Conservation (phyloP, 139 green algal species). For the Coelastrella sp. region DNA sequence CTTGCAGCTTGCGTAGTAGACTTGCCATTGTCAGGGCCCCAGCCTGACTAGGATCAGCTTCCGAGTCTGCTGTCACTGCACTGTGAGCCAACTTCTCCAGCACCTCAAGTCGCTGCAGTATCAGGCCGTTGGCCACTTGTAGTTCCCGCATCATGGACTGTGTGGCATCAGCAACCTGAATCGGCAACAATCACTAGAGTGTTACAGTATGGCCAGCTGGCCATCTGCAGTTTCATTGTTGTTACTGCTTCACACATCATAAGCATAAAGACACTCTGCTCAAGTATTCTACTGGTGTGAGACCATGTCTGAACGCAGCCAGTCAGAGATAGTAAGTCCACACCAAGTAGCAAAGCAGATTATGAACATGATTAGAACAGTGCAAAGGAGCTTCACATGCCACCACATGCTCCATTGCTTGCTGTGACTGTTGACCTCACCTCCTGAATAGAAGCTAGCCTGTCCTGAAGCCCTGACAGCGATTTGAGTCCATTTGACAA, state of each 20-base stretch:
- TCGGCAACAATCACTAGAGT: not conserved
- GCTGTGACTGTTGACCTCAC: not conserved
- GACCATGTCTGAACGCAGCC: no score
- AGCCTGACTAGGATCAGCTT: not conserved
- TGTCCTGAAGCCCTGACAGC: conserved; percentile 18
- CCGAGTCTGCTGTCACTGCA: not conserved
- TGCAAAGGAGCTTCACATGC: not conserved
- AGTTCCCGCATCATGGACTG: conserved; percentile 28
- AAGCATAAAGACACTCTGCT: no score
- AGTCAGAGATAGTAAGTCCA: no score
- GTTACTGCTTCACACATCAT: no score
- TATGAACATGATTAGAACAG: not conserved
- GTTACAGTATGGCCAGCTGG: not conserved
- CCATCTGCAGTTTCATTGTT: not conserved
- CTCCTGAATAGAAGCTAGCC: conserved; percentile 27
- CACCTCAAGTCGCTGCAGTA: conserved; percentile 31
- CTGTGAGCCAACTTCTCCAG: conserved; percentile 22
- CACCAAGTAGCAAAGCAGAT: not conserved
- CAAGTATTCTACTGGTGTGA: no score
- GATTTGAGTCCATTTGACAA: conserved; percentile 3
- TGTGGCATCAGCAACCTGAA: conserved; percentile 15
- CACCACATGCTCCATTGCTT: not conserved
- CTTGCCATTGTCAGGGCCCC: conserved; percentile 3
- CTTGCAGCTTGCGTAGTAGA: conserved; percentile 27
- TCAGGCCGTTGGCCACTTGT: conserved; percentile 29